Percentiles rank a stretch among this genome's conserved stretches.
Evolutionary conservation across 805 yeast species (phyloP).

Genomic region (Allodekkera sacchari): DNA sequence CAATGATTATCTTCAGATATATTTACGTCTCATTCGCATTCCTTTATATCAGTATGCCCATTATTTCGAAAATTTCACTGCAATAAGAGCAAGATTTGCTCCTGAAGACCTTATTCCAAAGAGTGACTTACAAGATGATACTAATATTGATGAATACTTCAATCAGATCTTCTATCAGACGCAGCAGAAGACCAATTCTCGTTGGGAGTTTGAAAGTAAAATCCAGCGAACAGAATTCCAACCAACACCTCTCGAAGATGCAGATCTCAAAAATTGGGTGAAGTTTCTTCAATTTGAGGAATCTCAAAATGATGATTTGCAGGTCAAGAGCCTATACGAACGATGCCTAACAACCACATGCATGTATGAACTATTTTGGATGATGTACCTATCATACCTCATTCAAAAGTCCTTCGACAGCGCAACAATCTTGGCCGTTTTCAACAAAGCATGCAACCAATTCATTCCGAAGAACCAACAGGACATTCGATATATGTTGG

Average conservation of each 20-base stretch:
- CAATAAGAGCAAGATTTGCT: conserved; percentile 28
- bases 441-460: conserved; percentile 40
- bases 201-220: conserved; percentile 68
- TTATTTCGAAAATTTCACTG: conserved; percentile 48
- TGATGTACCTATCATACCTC: conserved; percentile 51
- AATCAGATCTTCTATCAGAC: conserved; percentile 35
- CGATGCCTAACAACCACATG: conserved; percentile 69
- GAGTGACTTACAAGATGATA: conserved; percentile 13
- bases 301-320: conserved; percentile 16
- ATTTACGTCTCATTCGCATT: conserved; percentile 38
- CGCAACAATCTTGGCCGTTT: conserved; percentile 26
- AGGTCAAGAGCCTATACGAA: conserved; percentile 50
- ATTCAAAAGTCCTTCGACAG: conserved; percentile 26
- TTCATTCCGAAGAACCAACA: conserved; percentile 24
- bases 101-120: conserved; percentile 23
- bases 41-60: conserved; percentile 86
- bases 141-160: conserved; percentile 35
- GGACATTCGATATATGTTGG: conserved; percentile 22
- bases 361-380: conserved; percentile 55
- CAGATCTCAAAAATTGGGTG: conserved; percentile 48
- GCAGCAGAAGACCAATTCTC: conserved; percentile 42
- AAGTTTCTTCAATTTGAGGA: conserved; percentile 48
- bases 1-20: conserved; percentile 30
- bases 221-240: conserved; percentile 54
- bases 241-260: conserved; percentile 33